Percentiles rank a stretch among this genome's conserved stretches.
These are phyloP conservation scores for Penicillium freii DNA, from an alignment of 2,329 filamentous ascomycete genomes.

Conservation along the genomic window DNA sequence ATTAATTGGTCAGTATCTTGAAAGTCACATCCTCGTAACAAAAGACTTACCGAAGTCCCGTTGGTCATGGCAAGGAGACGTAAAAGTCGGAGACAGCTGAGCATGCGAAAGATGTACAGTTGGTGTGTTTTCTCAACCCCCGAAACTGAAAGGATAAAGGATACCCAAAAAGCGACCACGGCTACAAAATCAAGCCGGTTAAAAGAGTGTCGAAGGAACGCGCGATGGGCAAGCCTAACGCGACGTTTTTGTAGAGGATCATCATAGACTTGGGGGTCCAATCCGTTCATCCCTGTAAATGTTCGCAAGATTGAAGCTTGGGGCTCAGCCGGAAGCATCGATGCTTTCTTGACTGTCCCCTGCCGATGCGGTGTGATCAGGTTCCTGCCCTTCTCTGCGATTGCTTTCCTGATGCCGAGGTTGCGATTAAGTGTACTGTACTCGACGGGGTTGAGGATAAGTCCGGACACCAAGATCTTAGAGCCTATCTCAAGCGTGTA, in stretches of 20 bases:
- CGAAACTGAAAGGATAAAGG: slow-evolving; percentile 69
- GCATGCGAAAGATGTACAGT: slow-evolving; percentile 90
- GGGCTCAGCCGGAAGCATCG: slow-evolving; percentile 38
- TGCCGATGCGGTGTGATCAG: slow-evolving; percentile 81
- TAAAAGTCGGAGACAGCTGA: slow-evolving; percentile 90
- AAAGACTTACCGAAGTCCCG: slow-evolving; percentile 73
- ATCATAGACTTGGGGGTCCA: slow-evolving; percentile 55
- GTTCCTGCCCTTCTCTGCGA: slow-evolving; percentile 71
- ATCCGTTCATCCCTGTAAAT: slow-evolving; percentile 70
- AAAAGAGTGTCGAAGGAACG: slow-evolving; percentile 92
- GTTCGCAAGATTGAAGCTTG: slow-evolving; percentile 66
- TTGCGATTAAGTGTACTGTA: slow-evolving; percentile 87
- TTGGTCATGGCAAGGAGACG: slow-evolving; percentile 88
- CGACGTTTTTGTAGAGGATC: slow-evolving; percentile 75
- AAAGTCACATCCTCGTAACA: neutral
- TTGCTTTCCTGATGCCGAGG: slow-evolving; percentile 68
- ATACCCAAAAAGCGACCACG: slow-evolving; percentile 92
- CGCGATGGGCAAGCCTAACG: slow-evolving; percentile 80
- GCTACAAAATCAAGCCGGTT: slow-evolving; percentile 94
- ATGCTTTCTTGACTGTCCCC: slow-evolving; percentile 59
- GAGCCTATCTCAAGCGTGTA: slow-evolving; percentile 84
- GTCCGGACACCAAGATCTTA: slow-evolving; percentile 87
- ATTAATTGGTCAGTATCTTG: slow-evolving; percentile 18
- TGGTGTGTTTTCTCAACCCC: slow-evolving; percentile 68
- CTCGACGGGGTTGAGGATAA: slow-evolving; percentile 84